These are phyloP conservation scores for Aspergillus homomorphus DNA, from an alignment of 495 filamentous ascomycete genomes.

Conservation along the genomic window DNA sequence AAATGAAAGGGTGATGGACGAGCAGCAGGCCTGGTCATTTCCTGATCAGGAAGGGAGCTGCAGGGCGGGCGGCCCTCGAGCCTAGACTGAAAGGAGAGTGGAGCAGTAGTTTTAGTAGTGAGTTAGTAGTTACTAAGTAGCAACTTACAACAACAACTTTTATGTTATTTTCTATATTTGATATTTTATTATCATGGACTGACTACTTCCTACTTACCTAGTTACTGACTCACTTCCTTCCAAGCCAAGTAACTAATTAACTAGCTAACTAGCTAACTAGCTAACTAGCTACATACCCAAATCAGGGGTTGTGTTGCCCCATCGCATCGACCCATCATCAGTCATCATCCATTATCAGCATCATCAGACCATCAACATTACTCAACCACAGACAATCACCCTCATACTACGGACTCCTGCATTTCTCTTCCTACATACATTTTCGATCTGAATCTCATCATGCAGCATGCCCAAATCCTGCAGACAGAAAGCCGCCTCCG, in stretches of 20 bases:
- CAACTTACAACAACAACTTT: too few relatives aligned
- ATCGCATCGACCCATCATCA: background rate
- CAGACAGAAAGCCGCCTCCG: constrained; percentile 1
- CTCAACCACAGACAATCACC: background rate
- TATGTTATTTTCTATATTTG: too few relatives aligned
- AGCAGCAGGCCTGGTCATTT: constrained; percentile 25
- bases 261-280: background rate
- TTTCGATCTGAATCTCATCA: background rate
- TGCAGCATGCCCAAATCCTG: background rate
- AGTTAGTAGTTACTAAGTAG: background rate
- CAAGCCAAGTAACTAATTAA: background rate
- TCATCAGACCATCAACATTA: background rate
- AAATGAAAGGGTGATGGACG: constrained; percentile 20
- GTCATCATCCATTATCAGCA: background rate
- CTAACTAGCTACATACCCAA: background rate
- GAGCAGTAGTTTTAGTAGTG: background rate
- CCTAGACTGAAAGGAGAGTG: constrained; percentile 16
- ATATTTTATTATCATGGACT: too few relatives aligned
- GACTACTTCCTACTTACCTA: too few relatives aligned
- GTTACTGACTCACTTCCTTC: background rate
- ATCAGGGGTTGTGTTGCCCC: constrained; percentile 2
- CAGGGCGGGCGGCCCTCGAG: constrained; percentile 36
- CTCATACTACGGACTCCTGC: background rate
- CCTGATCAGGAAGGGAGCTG: constrained; percentile 39
- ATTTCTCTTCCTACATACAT: background rate